A percentile compares a stretch with the other conserved stretches of the same genome.
Conservation (phyloP, 805 yeast species). For the Vanderwaltozyma polyspora region DNA sequence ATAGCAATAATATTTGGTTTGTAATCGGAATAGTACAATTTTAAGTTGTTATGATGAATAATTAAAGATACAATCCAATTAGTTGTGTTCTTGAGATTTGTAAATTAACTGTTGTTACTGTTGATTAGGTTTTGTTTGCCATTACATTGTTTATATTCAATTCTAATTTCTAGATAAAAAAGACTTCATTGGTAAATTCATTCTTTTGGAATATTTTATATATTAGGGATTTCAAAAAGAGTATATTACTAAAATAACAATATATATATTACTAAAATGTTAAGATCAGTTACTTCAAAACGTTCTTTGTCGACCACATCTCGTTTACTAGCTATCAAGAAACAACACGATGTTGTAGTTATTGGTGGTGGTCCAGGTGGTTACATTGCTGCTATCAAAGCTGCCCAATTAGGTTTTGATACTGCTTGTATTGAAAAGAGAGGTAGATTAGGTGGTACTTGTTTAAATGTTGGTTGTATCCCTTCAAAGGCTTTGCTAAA, state of each 20-base stretch:
- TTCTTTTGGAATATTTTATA: too few relatives aligned
- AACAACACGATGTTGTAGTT: conserved; percentile 72
- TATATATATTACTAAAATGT: not conserved
- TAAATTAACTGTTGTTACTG: too few relatives aligned
- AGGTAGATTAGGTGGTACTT: conserved; percentile 94
- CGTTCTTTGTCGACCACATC: conserved; percentile 1
- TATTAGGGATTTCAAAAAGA: too few relatives aligned
- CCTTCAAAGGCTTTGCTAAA: conserved; percentile 93
- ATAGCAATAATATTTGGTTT: too few relatives aligned
- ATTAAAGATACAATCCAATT: too few relatives aligned
- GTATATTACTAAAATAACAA: not conserved
- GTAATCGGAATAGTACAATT: too few relatives aligned
- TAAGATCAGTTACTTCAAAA: not conserved
- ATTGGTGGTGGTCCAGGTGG: conserved; percentile 99
- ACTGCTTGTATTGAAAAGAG: conserved; percentile 97
- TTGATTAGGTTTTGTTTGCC: too few relatives aligned
- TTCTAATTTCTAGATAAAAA: too few relatives aligned
- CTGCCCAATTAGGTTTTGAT: conserved; percentile 89
- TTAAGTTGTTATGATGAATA: too few relatives aligned
- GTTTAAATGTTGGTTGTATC: conserved; percentile 97
- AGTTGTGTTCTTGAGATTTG: too few relatives aligned
- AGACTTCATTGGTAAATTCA: too few relatives aligned
- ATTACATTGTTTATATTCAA: too few relatives aligned
- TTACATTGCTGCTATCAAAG: conserved; percentile 96
- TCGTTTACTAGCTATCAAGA: conserved; percentile 1